Evolutionary conservation across 169 alveolate species (phyloP).

Genomic region (Plasmodium coatneyi): DNA sequence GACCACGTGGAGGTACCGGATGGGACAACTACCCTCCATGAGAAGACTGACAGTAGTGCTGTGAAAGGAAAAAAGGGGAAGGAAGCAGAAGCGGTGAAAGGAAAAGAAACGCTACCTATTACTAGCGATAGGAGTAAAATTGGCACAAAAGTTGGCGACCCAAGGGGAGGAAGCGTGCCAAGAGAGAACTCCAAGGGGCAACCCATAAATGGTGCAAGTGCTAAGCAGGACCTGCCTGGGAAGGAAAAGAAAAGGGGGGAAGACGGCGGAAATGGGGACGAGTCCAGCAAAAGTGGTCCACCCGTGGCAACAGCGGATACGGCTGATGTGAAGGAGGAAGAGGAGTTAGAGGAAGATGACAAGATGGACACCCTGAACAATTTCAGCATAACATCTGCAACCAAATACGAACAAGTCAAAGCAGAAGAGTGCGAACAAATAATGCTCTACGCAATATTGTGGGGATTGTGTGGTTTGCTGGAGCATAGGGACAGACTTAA

Average conservation of each 20-base stretch:
- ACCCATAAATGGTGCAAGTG: not conserved
- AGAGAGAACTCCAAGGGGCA: conserved; percentile 19
- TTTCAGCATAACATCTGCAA: not conserved
- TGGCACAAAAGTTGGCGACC: not conserved
- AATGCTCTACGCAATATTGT: conserved; percentile 57
- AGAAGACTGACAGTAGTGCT: not conserved
- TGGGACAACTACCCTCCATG: not conserved
- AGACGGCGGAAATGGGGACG: not conserved
- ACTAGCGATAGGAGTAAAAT: conserved; percentile 17
- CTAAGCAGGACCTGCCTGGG: not conserved
- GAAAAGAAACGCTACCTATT: not conserved
- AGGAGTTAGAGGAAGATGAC: conserved; percentile 31
- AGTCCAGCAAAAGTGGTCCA: not conserved
- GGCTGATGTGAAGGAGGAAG: not conserved
- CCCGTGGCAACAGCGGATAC: not conserved
- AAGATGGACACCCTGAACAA: conserved; percentile 26
- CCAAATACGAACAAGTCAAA: conserved; percentile 55
- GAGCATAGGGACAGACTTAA: conserved; percentile 45
- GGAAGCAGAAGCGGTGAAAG: conserved; percentile 3
- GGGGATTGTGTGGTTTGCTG: conserved; percentile 74
- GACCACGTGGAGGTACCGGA: not conserved
- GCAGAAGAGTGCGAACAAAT: conserved; percentile 74
- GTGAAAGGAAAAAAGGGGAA: conserved; percentile 6
- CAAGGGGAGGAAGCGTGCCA: not conserved
- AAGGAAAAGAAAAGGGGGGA: conserved; percentile 16